phyloP scores from a whole-genome alignment of 2,329 filamentous ascomycete species.

The Diaporthe caulivora region DNA sequence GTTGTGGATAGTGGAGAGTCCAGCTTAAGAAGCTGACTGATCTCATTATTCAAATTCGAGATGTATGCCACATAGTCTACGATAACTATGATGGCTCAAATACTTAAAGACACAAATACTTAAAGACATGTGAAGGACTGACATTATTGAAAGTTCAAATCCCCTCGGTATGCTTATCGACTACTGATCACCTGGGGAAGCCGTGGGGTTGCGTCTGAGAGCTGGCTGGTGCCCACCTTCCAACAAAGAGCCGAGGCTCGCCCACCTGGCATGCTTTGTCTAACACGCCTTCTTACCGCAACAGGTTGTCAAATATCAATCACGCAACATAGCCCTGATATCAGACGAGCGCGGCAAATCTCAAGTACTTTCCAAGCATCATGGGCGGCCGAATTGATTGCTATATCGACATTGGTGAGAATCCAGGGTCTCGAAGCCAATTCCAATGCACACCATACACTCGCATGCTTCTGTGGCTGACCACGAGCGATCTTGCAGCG shows the following conservation, averaged over 20 bases:
- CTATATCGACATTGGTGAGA: slow-evolving; percentile 74
- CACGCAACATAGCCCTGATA: not conserved
- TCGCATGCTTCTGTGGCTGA: slow-evolving; percentile 13
- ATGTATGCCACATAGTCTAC: not conserved
- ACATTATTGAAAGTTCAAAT: not conserved
- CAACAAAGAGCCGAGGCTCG: slow-evolving; percentile 31
- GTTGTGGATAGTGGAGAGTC: slow-evolving; percentile 36
- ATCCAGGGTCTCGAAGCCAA: slow-evolving; percentile 39
- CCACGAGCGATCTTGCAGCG: slow-evolving; percentile 57
- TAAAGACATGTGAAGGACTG: not conserved
- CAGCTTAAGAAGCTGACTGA: not conserved
- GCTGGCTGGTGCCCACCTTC: not conserved
- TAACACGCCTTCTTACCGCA: not conserved
- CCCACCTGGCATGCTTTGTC: not conserved
- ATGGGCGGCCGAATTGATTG: slow-evolving; percentile 75
- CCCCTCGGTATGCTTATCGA: slow-evolving; percentile 4
- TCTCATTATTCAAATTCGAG: not conserved
- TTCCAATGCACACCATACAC: not conserved
- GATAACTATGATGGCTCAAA: not conserved
- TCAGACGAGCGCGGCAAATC: not conserved
- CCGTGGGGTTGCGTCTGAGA: not conserved
- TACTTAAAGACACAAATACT: too few species aligned
- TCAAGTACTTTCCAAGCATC: slow-evolving; percentile 33
- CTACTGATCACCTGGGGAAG: slow-evolving; percentile 25
- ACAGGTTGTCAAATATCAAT: not conserved